These are phyloP conservation scores for Amphibolis antarctica DNA, from an alignment of 106 monocot genomes.

Conservation along the genomic window DNA sequence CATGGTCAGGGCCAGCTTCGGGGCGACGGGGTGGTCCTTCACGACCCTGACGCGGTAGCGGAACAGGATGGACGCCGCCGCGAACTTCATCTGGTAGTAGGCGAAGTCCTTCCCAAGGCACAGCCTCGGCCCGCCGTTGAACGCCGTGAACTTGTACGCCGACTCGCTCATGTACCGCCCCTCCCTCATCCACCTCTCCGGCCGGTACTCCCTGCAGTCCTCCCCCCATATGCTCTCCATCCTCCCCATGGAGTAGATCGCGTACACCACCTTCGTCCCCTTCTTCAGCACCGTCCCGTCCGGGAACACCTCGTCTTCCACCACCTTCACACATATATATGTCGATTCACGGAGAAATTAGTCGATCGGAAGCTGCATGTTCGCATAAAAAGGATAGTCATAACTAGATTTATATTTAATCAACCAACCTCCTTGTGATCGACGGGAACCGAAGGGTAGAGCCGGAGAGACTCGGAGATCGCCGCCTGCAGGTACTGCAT, in stretches of 20 bases:
- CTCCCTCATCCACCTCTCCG: conserved; percentile 52
- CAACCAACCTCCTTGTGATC: conserved; percentile 77
- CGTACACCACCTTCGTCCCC: conserved; percentile 78
- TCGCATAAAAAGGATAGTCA: no score
- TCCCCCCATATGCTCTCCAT: conserved; percentile 97
- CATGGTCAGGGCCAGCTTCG: conserved; percentile 87
- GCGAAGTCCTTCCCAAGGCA: conserved; percentile 95
- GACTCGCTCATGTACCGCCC: conserved; percentile 53
- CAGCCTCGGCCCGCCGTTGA: conserved; percentile 88
- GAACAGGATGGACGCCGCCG: conserved; percentile 46
- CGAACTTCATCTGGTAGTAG: conserved; percentile 63
- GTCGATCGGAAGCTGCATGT: no score
- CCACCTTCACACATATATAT: conserved; percentile 6
- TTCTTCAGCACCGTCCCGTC: conserved; percentile 33
- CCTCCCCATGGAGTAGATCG: conserved; percentile 80
- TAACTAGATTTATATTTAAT: no score
- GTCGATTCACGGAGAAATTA: not conserved
- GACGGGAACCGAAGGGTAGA: conserved; percentile 92
- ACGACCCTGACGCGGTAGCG: conserved; percentile 68
- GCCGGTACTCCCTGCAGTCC: conserved; percentile 79
- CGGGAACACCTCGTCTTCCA: conserved; percentile 26
- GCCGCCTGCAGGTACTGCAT: conserved; percentile 97
- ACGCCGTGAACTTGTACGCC: conserved; percentile 88
- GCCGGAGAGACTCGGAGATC: conserved; percentile 69
- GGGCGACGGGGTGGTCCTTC: conserved; percentile 45